Percentiles rank a stretch among this genome's conserved stretches.
Conservation (phyloP, 139 green algal species). For the Chlamydomonas applanata region DNA sequence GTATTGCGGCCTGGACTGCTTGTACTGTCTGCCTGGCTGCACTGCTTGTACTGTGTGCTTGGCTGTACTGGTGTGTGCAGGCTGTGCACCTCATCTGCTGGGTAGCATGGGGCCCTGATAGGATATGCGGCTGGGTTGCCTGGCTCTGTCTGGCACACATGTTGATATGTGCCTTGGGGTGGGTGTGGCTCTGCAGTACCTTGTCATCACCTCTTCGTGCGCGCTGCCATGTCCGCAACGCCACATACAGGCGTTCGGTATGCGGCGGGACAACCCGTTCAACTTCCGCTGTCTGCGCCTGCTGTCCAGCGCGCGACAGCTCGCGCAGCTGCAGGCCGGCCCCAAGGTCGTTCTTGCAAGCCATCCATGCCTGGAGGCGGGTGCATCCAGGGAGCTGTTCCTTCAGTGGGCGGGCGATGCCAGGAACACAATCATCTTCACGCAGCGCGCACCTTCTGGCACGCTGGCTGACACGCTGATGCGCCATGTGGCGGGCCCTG, state of each 20-base stretch:
- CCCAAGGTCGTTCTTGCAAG: slow-evolving; percentile 82
- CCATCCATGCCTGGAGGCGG: slow-evolving; percentile 60
- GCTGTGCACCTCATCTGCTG: not conserved
- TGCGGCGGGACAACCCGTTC: slow-evolving; percentile 70
- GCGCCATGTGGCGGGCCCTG: slow-evolving; percentile 6
- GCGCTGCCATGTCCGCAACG: too few relatives aligned
- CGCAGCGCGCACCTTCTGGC: slow-evolving; percentile 25
- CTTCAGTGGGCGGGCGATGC: slow-evolving; percentile 74
- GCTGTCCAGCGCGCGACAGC: slow-evolving; percentile 45
- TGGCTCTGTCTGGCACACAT: too few relatives aligned
- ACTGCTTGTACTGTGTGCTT: not conserved
- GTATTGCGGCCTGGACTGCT: too few relatives aligned
- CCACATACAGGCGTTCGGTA: slow-evolving; percentile 20
- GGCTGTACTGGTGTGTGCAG: slow-evolving; percentile 16
- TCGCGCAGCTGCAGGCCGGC: slow-evolving; percentile 36
- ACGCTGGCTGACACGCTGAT: slow-evolving; percentile 16
- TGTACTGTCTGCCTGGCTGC: too few relatives aligned
- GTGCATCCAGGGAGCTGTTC: slow-evolving; percentile 72
- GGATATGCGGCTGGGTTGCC: too few relatives aligned
- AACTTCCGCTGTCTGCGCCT: slow-evolving; percentile 55
- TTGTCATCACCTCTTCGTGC: too few relatives aligned
- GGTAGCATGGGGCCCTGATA: too few relatives aligned
- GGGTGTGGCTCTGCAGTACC: too few relatives aligned
- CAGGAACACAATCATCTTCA: slow-evolving; percentile 80
- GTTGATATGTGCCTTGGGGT: too few relatives aligned